Evolutionary conservation across 2,329 filamentous ascomycete species (phyloP), one percentile per base, ranked within the genome.

Genomic region (Fusarium sp.): DNA sequence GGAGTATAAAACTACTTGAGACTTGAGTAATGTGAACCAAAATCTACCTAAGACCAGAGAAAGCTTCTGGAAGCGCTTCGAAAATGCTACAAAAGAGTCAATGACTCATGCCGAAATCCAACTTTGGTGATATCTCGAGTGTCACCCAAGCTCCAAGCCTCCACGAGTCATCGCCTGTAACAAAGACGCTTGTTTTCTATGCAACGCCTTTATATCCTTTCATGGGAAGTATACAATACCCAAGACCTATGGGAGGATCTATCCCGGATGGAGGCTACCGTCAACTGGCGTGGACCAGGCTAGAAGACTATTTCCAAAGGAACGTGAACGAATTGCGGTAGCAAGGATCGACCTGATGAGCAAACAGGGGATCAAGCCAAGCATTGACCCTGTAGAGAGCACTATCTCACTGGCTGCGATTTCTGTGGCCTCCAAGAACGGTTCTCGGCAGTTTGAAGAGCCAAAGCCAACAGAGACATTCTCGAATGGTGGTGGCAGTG

Each of bases 71-170:
- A 4, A 17, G 7, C 9, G 27, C 15, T 66, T 60, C 9, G 23
- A 36, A 10, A 31, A 10, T 13, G 11, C 17, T 6, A 39, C 39
- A 11, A 43, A 23, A 5, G 39, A 55, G 3, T 43, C 56, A 4
- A 72, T 51, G 31, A 48, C 72, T 7, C 68, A 73, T 29, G 68
- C 70, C 11, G 71, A 73, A 45, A 64, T 72, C 6, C 70, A 72
- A 41, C 66, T 72, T 17, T 40, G 67, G 3, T 69, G 66, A 52
- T 53, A 73, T 23, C 37, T 71, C 3, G 54, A 67, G 5, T 33
- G 41, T 18, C 54, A 53, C 13, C 36, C 25, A 39, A 33, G n/a
- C 17, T 36, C 49, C 18, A 42, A 15, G 4, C 58, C 53, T 6
- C 67, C 70, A 2, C 47, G 71, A 31, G 27, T 73, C 2, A 69